Evolutionary conservation across 768 basidiomycete genomes (phyloP), one percentile per base, ranked within the genome.

Genomic region (Sporobolomyces pararoseus): DNA sequence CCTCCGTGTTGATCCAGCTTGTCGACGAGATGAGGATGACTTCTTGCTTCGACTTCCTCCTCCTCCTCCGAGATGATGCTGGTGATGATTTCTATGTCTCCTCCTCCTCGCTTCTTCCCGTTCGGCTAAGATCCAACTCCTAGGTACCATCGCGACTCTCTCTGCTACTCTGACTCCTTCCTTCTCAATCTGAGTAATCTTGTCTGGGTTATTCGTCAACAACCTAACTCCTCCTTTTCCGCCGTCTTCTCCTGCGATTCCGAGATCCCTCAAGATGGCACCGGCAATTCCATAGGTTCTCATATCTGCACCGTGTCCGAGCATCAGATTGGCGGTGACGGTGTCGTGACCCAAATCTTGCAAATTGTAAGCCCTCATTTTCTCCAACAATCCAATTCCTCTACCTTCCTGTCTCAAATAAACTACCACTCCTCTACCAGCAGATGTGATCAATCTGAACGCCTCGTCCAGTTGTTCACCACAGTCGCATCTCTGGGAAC

Each of bases 301-400:
- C 79, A 95, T 90, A 78, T 99, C 96, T 7, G 96, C 94, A 68
- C 86, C 84, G 79, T 96, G 90, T 2, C 96, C 96, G 35, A 99
- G 86, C 84, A 96, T 85, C 46, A 98, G 82, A 79, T 99, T 99
- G 32, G 96, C 96, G 7, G 90, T 88, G 75, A 99, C 96, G n/a
- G 96, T 99, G 81, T 98, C 96, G 78, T 97, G 91, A 0, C 96
- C 96, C 59, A 99, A 82, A 79, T 99, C 96, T 79, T 98, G 96
- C 25, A 98, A 83, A 78, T 99, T 99, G 82, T 99, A 99, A 19
- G 96, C 96, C 39, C 89, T 86, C 67, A 99, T 90, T 80, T 99
- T 99, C 58, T 92, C 93, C 44, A 97, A 81, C 4, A 99, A 82
- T 0, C 96, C 96, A 75, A 99, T 99, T 17, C 96, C 96, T 25